Evolutionary conservation across 2,329 filamentous ascomycete species (phyloP), one percentile per base, ranked within the genome.

Genomic region (Pseudogymnoascus sp.): DNA sequence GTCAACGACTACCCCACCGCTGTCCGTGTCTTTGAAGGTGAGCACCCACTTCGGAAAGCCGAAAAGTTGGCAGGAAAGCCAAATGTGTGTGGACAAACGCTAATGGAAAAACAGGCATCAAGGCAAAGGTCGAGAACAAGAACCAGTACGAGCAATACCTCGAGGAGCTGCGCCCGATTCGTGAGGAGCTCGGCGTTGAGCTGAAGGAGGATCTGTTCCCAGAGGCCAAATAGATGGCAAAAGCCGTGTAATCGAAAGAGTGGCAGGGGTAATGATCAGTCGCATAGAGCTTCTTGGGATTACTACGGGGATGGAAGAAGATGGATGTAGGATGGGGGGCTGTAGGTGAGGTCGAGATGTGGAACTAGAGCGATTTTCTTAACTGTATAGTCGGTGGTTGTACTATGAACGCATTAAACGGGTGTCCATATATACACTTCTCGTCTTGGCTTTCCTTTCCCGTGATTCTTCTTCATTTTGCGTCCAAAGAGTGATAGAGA

Each of bases 1-100:
- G 94, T 99, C 75, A 97, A 99, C 79, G 94, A 99, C 83, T 97
- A 88, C 82, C 94, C 94, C 69, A 99, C 94, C 68, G 94, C 94
- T 71, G 94, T 99, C 74, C 90, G 94, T 75, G 88, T 99, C 78
- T 99, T 99, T 77, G 94, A 99, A 86, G 94, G 92, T 96, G 85
- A 73, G 85, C 61, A 21, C 48, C 31, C 40, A 10, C 33, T 18
- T 33, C 48, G n/a, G 10, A 55, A 33, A 18, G n/a, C 29, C 9
- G 27, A 55, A 48, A 37, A 18, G 13, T 36, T 60, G 29, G 15
- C 29, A 27, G 29, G 35, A 25, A 37, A 25, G 18, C 15, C 45
- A 36, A 62, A 4, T 33, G 18, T 21, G 31, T 9, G 18, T 15
- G 52, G 55, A 40, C n/a, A 39, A n/a, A 59, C 33, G 37, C 45